Evolutionary conservation across 441 rosid species (phyloP).

Genomic region (Melastoma candidum): DNA sequence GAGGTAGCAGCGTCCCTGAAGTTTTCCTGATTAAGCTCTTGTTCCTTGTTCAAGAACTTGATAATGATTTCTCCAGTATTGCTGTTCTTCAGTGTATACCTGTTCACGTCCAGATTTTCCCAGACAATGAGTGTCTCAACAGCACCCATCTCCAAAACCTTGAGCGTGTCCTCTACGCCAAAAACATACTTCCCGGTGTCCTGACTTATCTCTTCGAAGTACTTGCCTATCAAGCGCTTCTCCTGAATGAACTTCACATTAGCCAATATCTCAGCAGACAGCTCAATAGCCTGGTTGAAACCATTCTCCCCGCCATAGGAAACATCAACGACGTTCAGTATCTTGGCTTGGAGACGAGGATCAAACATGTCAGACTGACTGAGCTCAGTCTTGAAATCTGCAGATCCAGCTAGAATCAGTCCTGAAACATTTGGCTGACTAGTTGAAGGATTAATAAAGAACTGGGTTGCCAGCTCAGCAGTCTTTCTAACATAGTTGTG

Average conservation of each 20-base stretch:
- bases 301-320: slow-evolving; percentile 92
- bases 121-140: slow-evolving; percentile 76
- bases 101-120: slow-evolving; percentile 66
- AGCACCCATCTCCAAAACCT: slow-evolving; percentile 84
- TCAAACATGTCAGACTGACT: slow-evolving; percentile 92
- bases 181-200: slow-evolving; percentile 82
- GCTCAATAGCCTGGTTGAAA: slow-evolving; percentile 85
- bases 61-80: slow-evolving; percentile 41
- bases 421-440: slow-evolving; percentile 90
- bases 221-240: slow-evolving; percentile 83
- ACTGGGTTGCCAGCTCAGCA: slow-evolving; percentile 85
- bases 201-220: slow-evolving; percentile 90
- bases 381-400: slow-evolving; percentile 88
- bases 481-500: slow-evolving; percentile 83
- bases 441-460: slow-evolving; percentile 64
- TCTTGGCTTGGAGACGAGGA: slow-evolving; percentile 80
- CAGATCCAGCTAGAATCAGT: slow-evolving; percentile 85
- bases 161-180: slow-evolving; percentile 75
- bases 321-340: slow-evolving; percentile 78
- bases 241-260: slow-evolving; percentile 87
- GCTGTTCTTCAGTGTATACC: slow-evolving; percentile 50
- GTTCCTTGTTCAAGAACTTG: slow-evolving; percentile 68
- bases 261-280: slow-evolving; percentile 65
- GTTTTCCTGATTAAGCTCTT: slow-evolving; percentile 45
- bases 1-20: slow-evolving; percentile 38